A percentile compares a stretch with the other conserved stretches of the same genome.
phyloP scores from a whole-genome alignment of 345 rosid species.

The Turnera subulata region DNA sequence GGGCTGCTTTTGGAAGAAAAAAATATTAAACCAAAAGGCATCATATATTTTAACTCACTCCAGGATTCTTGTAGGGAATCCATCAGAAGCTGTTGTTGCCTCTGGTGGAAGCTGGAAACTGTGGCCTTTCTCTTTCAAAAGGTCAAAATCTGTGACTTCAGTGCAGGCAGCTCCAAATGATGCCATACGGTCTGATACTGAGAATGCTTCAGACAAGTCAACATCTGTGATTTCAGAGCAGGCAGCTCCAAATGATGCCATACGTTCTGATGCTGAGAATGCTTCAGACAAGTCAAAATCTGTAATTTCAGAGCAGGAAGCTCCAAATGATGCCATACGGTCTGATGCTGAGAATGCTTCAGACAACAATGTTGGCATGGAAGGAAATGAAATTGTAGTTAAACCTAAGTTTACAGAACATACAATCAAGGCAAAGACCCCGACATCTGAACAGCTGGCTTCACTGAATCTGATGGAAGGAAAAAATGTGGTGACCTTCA shows the following conservation, averaged over 20 bases:
- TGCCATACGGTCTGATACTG: not conserved
- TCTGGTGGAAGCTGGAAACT: conserved; percentile 68
- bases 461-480: conserved; percentile 80
- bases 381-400: conserved; percentile 27
- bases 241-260: not conserved
- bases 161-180: not conserved
- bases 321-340: conserved; percentile 22
- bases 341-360: conserved; percentile 28
- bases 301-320: conserved; percentile 14
- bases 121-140: conserved; percentile 75
- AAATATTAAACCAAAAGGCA: conserved; percentile 48
- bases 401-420: conserved; percentile 41
- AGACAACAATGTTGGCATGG: conserved; percentile 21
- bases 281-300: not conserved
- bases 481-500: conserved; percentile 65
- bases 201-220: not conserved
- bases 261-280: not conserved
- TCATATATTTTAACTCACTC: conserved; percentile 46
- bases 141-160: conserved; percentile 29
- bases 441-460: conserved; percentile 85
- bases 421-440: conserved; percentile 51
- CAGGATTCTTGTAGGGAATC: conserved; percentile 40
- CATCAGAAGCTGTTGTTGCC: conserved; percentile 37
- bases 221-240: not conserved
- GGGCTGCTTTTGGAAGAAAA: conserved; percentile 43